Base-by-base conservation (phyloP, 2,329 filamentous ascomycete species). In the Penicillium rolfsii region DNA sequence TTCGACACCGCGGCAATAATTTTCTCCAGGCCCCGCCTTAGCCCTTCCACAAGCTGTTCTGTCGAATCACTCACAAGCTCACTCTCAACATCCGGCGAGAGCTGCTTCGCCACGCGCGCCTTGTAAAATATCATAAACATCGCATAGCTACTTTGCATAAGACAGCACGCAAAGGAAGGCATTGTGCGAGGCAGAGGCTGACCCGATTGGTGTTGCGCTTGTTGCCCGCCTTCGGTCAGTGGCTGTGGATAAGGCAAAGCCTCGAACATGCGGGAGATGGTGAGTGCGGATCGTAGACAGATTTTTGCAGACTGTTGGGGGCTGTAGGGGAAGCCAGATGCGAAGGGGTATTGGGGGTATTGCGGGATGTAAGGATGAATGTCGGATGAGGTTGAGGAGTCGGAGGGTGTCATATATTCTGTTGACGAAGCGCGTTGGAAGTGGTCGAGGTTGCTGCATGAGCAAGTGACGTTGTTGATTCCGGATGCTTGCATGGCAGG, bases 61-160 rank as follows among this genome's bases (percentile, higher is more conserved):
- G 69, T 68, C 0, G 75, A 65, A 49, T 67, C 70, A 6, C 62
- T 64, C 4, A 64, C 57, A 9, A 59, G 50, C 3, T 71, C 70
- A 58, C 59, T 66, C 9, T 65, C 64, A 11, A 64, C 64, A 11
- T 71, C 71, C 1, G 68, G 67, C 1, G 70, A 68, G 6, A 71
- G 55, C 28, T 75, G 71, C 41, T 75, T 76, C 50, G 72, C 69
- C n/a, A 77, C 73, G 12, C 74, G 73, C 9, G 74, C 73, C 59
- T 79, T 79, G 64, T 78, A 79, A 57, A 75, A 80, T 7, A 80
- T 71, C 79, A 81, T 81, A 16, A 81, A 67, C 71, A 81, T 73
- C 5, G 78, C 78, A 60, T 81, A 81, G 61, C 78, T 80, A 43
- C 76, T 76, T 62, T 81, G 79, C 78, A 81, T 80, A 7, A 79